phyloP scores from a whole-genome alignment of 306 rosid species.

The Casuarina cunninghamiana region DNA sequence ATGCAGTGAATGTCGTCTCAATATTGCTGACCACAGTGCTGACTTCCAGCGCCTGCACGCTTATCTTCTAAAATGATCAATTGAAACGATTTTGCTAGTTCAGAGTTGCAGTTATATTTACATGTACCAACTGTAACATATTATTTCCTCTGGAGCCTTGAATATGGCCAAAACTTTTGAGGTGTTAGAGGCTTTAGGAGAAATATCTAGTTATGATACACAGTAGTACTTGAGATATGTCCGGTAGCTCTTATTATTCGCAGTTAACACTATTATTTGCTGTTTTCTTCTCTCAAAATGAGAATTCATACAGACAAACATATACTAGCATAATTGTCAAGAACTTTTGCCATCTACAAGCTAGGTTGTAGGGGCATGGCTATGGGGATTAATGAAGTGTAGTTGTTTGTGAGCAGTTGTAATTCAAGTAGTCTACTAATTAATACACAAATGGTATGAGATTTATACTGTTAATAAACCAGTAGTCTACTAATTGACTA shows the following conservation, averaged over 20 bases:
- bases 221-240: neutral
- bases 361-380: no score
- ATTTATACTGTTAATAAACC: no score
- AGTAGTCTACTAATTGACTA: no score
- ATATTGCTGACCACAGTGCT: slow-evolving; percentile 64
- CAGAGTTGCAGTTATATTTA: slow-evolving; percentile 11
- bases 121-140: slow-evolving; percentile 27
- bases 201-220: neutral
- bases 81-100: neutral
- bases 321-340: no score
- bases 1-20: slow-evolving; percentile 78
- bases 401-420: no score
- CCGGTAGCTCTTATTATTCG: neutral
- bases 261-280: neutral
- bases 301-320: no score
- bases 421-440: no score
- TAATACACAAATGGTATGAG: no score
- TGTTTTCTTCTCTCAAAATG: no score
- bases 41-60: slow-evolving; percentile 57
- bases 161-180: neutral
- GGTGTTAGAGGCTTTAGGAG: neutral
- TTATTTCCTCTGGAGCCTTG: slow-evolving; percentile 1
- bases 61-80: slow-evolving; percentile 47
- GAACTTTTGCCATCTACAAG: no score
- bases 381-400: no score